Evolutionary conservation across 2,329 filamentous ascomycete genomes (phyloP).

Genomic region (Chrysoporthe austroafricana): DNA sequence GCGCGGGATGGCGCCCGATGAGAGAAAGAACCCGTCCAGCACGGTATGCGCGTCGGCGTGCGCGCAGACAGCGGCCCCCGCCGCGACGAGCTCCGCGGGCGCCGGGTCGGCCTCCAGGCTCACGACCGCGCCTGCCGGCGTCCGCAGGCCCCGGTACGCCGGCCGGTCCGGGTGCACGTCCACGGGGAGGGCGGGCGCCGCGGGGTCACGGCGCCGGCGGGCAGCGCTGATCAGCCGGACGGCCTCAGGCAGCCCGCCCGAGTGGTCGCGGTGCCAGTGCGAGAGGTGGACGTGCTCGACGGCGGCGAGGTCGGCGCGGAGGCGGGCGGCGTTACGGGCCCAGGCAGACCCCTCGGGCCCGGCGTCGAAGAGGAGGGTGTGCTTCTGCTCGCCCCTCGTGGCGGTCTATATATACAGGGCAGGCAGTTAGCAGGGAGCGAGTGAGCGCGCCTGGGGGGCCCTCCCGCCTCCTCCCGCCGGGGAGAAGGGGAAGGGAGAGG

Average conservation of each 20-base stretch:
- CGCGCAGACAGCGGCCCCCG: constrained; percentile 46
- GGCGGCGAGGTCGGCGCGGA: constrained; percentile 45
- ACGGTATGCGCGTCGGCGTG: constrained; percentile 47
- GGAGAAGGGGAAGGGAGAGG: neutral
- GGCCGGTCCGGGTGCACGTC: constrained; percentile 59
- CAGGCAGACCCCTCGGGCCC: constrained; percentile 56
- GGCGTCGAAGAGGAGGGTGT: constrained; percentile 56
- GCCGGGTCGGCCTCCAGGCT: constrained; percentile 57
- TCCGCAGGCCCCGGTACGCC: constrained; percentile 51
- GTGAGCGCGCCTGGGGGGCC: too few relatives aligned
- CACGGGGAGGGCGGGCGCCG: constrained; percentile 39
- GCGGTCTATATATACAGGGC: constrained; percentile 42
- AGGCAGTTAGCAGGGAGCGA: neutral
- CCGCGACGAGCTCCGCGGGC: constrained; percentile 49
- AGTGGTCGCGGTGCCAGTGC: constrained; percentile 61
- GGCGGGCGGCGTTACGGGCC: constrained; percentile 51
- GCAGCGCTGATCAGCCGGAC: constrained; percentile 51
- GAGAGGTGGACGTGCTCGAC: constrained; percentile 55
- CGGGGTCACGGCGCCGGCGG: constrained; percentile 29
- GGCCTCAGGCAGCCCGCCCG: constrained; percentile 54
- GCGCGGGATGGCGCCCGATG: constrained; percentile 58
- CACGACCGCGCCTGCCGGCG: constrained; percentile 43
- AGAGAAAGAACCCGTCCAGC: constrained; percentile 53
- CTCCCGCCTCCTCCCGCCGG: too few relatives aligned
- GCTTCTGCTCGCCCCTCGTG: constrained; percentile 46